Evolutionary conservation across 2,329 filamentous ascomycete genomes (phyloP).

Genomic region (Cladosporium halotolerans): DNA sequence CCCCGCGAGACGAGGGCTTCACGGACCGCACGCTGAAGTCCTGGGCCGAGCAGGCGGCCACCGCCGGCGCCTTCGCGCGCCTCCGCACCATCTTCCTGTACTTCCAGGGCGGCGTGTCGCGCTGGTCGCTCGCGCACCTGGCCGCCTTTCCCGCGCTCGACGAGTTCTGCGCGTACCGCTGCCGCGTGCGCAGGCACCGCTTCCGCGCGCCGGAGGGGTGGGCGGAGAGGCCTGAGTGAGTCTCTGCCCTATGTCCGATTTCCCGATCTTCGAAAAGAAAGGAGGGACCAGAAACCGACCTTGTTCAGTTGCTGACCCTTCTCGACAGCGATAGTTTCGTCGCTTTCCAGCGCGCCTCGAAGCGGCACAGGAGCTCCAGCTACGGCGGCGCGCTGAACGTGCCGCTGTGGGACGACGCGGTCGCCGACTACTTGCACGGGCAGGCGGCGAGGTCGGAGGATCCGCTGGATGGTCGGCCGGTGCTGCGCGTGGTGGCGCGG

Average conservation of each 20-base stretch:
- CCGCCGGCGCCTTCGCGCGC: slow-evolving; percentile 13
- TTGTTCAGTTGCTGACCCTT: neutral
- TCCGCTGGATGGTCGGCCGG: neutral
- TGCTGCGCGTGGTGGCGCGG: neutral
- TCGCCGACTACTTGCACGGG: neutral
- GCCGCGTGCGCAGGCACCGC: neutral
- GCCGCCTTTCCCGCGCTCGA: slow-evolving; percentile 15
- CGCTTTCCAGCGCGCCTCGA: neutral
- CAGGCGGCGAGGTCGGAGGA: neutral
- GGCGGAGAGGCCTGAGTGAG: neutral
- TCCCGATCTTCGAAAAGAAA: too few species aligned
- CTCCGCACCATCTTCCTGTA: slow-evolving; percentile 18
- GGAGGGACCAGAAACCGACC: too few species aligned
- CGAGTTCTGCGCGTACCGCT: slow-evolving; percentile 12
- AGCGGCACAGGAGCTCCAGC: neutral
- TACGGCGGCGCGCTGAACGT: neutral
- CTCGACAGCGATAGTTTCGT: neutral
- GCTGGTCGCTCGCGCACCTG: slow-evolving; percentile 15
- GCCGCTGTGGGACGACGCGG: neutral
- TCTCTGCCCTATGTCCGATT: neutral
- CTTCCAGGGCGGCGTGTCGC: slow-evolving; percentile 10
- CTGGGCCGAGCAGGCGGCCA: slow-evolving; percentile 17
- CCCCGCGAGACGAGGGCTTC: neutral
- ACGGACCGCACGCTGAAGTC: slow-evolving; percentile 17
- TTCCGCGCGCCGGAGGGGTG: neutral